A percentile compares a stretch with the other conserved stretches of the same genome.
phyloP scores from a whole-genome alignment of 495 filamentous ascomycete species.

The Chaetomium cochliodes region DNA sequence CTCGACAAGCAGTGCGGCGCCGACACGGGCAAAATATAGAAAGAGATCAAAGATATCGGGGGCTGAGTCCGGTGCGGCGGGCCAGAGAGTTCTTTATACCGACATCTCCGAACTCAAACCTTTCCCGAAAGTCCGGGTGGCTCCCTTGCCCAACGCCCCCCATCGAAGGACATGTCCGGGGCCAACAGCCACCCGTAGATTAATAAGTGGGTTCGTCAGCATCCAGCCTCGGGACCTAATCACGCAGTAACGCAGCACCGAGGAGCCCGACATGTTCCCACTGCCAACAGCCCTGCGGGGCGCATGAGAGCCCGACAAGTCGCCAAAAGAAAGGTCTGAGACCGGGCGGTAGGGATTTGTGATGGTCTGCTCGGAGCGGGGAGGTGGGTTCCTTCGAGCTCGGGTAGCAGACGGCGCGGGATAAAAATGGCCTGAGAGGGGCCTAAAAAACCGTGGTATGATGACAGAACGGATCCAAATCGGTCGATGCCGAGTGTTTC shows the following conservation, averaged over 20 bases:
- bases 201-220: slow-evolving; percentile 28
- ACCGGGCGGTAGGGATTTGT: neutral
- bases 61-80: neutral
- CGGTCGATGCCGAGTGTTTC: slow-evolving; percentile 37
- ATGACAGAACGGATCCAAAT: slow-evolving; percentile 35
- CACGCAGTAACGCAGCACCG: neutral
- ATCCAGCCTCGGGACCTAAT: slow-evolving; percentile 10
- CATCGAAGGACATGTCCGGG: neutral
- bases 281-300: neutral
- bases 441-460: slow-evolving; percentile 29
- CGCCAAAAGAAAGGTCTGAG: neutral
- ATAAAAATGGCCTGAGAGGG: slow-evolving; percentile 40
- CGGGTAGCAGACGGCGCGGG: slow-evolving; percentile 30
- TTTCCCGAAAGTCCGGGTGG: neutral
- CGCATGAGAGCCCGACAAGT: slow-evolving; percentile 5
- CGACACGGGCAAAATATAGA: too few relatives aligned
- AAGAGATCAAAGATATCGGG: too few relatives aligned
- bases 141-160: neutral
- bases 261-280: neutral
- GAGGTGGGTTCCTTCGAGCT: slow-evolving; percentile 10
- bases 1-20: too few relatives aligned
- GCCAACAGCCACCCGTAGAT: slow-evolving; percentile 13
- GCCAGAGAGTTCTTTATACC: slow-evolving; percentile 20
- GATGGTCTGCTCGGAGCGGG: neutral
- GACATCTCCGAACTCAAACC: neutral